phyloP scores from a whole-genome alignment of 257 asterid genomes.

The Salvia splendens region DNA sequence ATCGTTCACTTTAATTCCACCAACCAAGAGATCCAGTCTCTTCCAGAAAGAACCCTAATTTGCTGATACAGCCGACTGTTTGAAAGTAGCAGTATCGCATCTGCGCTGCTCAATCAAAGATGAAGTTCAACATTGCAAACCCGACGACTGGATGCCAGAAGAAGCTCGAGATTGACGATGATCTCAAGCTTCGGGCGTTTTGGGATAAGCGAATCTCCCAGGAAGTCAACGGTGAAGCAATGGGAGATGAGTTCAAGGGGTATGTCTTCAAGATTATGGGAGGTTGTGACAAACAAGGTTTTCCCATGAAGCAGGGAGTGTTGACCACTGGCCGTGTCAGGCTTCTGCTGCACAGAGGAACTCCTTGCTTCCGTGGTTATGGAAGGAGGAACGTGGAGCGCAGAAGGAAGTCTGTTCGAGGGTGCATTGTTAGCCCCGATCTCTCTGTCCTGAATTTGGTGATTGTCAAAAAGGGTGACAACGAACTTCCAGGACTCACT shows the following conservation, averaged over 20 bases:
- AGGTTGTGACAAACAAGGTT: constrained; percentile 66
- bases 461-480: constrained; percentile 75
- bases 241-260: constrained; percentile 64
- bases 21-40: too few species aligned
- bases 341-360: constrained; percentile 52
- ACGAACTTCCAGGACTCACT: constrained; percentile 75
- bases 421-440: constrained; percentile 79
- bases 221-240: constrained; percentile 53
- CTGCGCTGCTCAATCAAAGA: constrained; percentile 26
- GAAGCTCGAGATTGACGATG: constrained; percentile 64
- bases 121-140: constrained; percentile 57
- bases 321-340: constrained; percentile 60
- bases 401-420: constrained; percentile 80
- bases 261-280: constrained; percentile 64
- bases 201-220: constrained; percentile 60
- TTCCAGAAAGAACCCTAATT: too few species aligned
- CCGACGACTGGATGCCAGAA: constrained; percentile 64
- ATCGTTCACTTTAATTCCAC: too few species aligned
- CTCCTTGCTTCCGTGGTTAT: constrained; percentile 75
- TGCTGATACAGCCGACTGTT: background rate
- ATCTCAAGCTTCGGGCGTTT: constrained; percentile 50
- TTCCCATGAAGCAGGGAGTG: constrained; percentile 68
- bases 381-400: constrained; percentile 79
- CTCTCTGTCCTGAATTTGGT: constrained; percentile 72
- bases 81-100: background rate